Evolutionary conservation across 352 stramenopile species (phyloP), one percentile per base, ranked within the genome.

Genomic region (Globisporangium emineosum): DNA sequence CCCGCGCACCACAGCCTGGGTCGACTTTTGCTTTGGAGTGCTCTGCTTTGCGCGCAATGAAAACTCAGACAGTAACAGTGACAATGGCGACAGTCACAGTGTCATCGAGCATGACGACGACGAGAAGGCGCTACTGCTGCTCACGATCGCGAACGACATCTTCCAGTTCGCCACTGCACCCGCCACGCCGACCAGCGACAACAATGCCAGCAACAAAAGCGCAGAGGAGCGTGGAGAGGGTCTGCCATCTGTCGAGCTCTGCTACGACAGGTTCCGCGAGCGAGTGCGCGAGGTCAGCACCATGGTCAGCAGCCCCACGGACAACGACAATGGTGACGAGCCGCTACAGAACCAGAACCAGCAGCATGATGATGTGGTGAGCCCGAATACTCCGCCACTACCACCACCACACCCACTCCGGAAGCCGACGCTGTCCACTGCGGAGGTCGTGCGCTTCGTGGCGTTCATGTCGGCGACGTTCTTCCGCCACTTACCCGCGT

Each of bases 21-120:
- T 88, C 17, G 78, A 94, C 52, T 84, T 86, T 45, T 87, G 76
- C 68, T 90, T 92, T 57, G 71, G 76, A 25, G 72, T 88, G 55
- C 63, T 91, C 29, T 76, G 76, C 37, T 94, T 94, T 66, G 80
- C 72, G 59, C 67, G 66, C 40, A 73, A 89, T 27, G 78, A 90
- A 17, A n/a, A n/a, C n/a, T n/a, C n/a, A n/a, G n/a, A n/a, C n/a
- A n/a, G n/a, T n/a, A n/a, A n/a, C n/a, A n/a, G n/a, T n/a, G n/a
- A n/a, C 27, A 13, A 33, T 27, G 1, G 27, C 4, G 13, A 25
- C 3, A 40, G 25, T n/a, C 25, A 57, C 43, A 55, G 43, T 17
- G 15, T 10, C n/a, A 23, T 19, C 13, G 29, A 23, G 15, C 21
- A 25, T 13, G 56, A 55, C 23, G 52, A 57, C 17, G 65, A 73